A percentile compares a stretch with the other conserved stretches of the same genome.
phyloP scores from a whole-genome alignment of 2,329 filamentous ascomycete species.

The Trichoderma guizhouense region DNA sequence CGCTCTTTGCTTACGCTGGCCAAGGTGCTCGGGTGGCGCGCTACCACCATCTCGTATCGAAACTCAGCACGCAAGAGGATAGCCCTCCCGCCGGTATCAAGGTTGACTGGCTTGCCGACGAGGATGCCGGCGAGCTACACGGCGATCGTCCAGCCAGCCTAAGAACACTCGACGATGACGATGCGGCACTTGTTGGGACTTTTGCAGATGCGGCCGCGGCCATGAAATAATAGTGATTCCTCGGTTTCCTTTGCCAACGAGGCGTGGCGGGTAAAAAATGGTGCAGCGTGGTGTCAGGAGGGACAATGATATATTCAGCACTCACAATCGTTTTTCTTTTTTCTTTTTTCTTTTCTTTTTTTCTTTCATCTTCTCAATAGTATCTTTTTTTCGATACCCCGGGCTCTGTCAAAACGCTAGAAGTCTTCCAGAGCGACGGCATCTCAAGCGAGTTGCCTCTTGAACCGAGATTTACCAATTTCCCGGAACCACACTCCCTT shows the following conservation, averaged over 20 bases:
- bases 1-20: conserved; percentile 50
- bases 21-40: conserved; percentile 55
- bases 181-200: conserved; percentile 52
- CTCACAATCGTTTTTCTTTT: not conserved
- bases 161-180: conserved; percentile 35
- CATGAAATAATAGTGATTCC: conserved; percentile 36
- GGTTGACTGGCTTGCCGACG: conserved; percentile 55
- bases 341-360: not conserved
- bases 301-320: not conserved
- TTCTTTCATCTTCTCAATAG: not conserved
- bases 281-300: not conserved
- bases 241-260: not conserved
- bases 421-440: not conserved
- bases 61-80: conserved; percentile 48
- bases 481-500: conserved; percentile 14
- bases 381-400: conserved; percentile 17
- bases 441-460: conserved; percentile 13
- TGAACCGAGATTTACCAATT: conserved; percentile 14
- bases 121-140: conserved; percentile 47
- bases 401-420: not conserved
- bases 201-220: conserved; percentile 58
- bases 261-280: not conserved
- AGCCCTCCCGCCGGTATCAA: conserved; percentile 41
- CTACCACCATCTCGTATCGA: conserved; percentile 61
- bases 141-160: conserved; percentile 35